Base-by-base conservation (phyloP, 2,329 filamentous ascomycete genomes). In the Trichoderma atrobrunneum region DNA sequence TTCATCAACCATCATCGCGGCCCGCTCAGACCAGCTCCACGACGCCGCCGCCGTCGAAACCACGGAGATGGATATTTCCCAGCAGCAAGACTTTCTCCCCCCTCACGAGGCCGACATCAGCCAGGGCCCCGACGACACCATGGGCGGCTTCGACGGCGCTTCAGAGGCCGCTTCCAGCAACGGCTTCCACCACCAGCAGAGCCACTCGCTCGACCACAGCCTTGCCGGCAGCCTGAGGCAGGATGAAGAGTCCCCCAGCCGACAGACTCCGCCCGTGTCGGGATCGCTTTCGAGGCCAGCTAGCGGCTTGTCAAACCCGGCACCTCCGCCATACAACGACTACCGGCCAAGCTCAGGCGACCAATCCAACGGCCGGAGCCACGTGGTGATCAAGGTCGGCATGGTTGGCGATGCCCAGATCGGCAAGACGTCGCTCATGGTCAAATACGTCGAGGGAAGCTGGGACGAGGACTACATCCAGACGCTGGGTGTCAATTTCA, bases 381-480 rank as follows among this genome's bases (percentile, higher is more conserved):
- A 91, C 78, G 96, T 99, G 48, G 96, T 99, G 72, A 98, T 99
- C 87, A 99, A 99, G 84, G 96, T 99, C 66, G 96, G 96, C 79
- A 99, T 99, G 96, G 96, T 99, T 60, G 96, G 96, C 61, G 96
- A 99, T 84, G 96, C 96, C 72, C 96, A 99, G 83, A 99, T 99
- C 77, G 96, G 96, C 80, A 99, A 99, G 88, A 99, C 96, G 21
- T 98, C 95, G 75, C 84, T 99, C 80, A 99, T 99, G 96, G 96
- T 99, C 79, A 99, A 99, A 83, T 99, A 99, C 80, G 96, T 99
- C 71, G 96, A 99, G 84, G 96, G 96, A 73, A 98, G 95, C 83
- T 99, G 96, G 94, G 96, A 99, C 82, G 96, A 99, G 84, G 96
- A 99, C 82, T 99, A 99, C 83, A 99, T 99, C 79, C 96, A 99